These are phyloP conservation scores for Neofusicoccum umdonicola DNA, from an alignment of 2,329 filamentous ascomycete species.

Conservation along the genomic window DNA sequence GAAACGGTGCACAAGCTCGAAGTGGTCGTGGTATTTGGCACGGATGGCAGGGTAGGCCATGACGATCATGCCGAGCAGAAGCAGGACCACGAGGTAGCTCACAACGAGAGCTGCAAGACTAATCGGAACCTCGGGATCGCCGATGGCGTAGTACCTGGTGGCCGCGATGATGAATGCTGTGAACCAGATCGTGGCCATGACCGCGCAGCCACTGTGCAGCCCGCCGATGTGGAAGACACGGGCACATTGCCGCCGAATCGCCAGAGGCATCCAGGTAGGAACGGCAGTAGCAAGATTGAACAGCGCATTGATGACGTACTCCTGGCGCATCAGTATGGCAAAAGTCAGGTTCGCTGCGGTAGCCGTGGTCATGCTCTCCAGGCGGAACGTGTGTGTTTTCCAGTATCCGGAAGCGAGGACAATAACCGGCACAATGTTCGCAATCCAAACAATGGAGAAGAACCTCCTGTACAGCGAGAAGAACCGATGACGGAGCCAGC, in stretches of 20 bases:
- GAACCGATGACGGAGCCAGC: constrained; percentile 16
- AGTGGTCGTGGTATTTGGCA: constrained; percentile 29
- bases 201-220: constrained; percentile 33
- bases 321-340: constrained; percentile 32
- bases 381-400: background rate
- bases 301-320: constrained; percentile 32
- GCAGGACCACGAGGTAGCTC: constrained; percentile 23
- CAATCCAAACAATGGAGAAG: constrained; percentile 10
- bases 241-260: constrained; percentile 24
- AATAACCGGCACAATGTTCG: constrained; percentile 22
- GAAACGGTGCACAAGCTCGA: constrained; percentile 36
- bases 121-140: constrained; percentile 12
- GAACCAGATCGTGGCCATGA: constrained; percentile 42
- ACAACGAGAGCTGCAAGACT: constrained; percentile 22
- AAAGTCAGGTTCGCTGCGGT: constrained; percentile 34
- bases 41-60: constrained; percentile 29
- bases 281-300: constrained; percentile 35
- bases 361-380: constrained; percentile 24
- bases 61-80: constrained; percentile 26
- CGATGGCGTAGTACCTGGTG: constrained; percentile 25
- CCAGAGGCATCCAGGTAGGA: constrained; percentile 29
- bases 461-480: constrained; percentile 12
- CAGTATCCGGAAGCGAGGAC: constrained; percentile 18
- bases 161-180: constrained; percentile 32
- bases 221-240: constrained; percentile 35